Base-by-base conservation (phyloP, 495 filamentous ascomycete species). In the Amorphotheca resinae region DNA sequence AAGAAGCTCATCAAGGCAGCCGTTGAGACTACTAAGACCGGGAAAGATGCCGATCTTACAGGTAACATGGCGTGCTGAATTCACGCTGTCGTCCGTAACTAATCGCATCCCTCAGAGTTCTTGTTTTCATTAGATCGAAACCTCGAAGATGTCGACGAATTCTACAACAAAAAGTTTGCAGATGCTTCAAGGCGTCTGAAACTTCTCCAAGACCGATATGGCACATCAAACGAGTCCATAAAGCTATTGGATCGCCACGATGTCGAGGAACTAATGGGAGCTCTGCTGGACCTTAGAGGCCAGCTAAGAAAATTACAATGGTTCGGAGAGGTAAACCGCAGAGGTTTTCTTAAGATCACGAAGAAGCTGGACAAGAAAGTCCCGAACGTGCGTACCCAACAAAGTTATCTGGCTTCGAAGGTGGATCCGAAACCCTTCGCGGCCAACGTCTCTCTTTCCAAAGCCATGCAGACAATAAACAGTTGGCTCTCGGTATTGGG, bases 301-400 rank as follows among this genome's bases (percentile, higher is more conserved):
- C 83, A 91, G 47, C 61, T 95, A 44, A 74, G 89, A 33, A 95
- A 95, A 49, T 68, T 98, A 46, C 83, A 93, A 62, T 95, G 88
- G 88, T 96, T 95, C 49, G 93, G 87, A 21, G 91, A 96, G 64
- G 87, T 96, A 51, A 98, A 98, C 56, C 74, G 88, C 26, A 74
- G 84, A 45, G 91, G 91, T 0, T 98, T 98, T 54, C 72, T 93
- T 52, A 98, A 98, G 64, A 96, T 98, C 61, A 89, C 87, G 16
- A 98, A 95, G 68, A 98, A 98, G 61, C 67, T 93, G 16, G 87
- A 95, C 64, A 95, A 95, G 65, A 93, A 88, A 62, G 69, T 93
- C 2, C 72, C 75, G 2, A 71, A 74, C 6, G 69, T 74, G 1
- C 70, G 76, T 43, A 79, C 81, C 0, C 87, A 95, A 62, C 74